Conservation (phyloP, 306 rosid genomes). For the Fagus sylvatica region DNA sequence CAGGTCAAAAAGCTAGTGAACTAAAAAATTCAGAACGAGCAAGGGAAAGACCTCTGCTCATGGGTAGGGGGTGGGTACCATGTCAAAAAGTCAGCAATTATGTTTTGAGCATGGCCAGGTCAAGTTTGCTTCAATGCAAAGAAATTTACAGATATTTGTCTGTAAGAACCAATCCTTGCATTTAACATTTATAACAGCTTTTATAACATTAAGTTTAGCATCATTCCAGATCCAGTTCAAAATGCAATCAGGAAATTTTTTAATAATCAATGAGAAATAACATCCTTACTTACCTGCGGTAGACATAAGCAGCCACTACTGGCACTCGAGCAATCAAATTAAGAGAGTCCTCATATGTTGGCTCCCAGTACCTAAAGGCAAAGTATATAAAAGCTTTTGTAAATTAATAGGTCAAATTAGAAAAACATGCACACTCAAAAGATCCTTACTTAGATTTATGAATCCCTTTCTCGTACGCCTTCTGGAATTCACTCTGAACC, state of each 20-base stretch:
- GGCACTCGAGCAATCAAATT: slow-evolving; percentile 94
- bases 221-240: slow-evolving; percentile 16
- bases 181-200: neutral
- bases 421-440: slow-evolving; percentile 14
- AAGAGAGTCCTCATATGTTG: slow-evolving; percentile 89
- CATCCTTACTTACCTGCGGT: slow-evolving; percentile 66
- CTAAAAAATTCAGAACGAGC: neutral
- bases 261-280: slow-evolving; percentile 5
- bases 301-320: slow-evolving; percentile 83
- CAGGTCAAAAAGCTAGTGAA: neutral
- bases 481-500: slow-evolving; percentile 93
- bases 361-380: slow-evolving; percentile 89
- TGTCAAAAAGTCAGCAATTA: neutral
- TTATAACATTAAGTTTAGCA: neutral
- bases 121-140: neutral
- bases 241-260: slow-evolving; percentile 6
- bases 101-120: neutral
- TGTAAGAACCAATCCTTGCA: neutral
- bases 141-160: neutral
- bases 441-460: slow-evolving; percentile 62
- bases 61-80: no score
- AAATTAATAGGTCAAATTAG: slow-evolving; percentile 20
- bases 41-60: neutral
- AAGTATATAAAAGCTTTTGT: slow-evolving; percentile 23
- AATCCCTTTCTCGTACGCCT: slow-evolving; percentile 88